Evolutionary conservation across 2,329 filamentous ascomycete species (phyloP).

Genomic region (Dryadomyces sulphureus): DNA sequence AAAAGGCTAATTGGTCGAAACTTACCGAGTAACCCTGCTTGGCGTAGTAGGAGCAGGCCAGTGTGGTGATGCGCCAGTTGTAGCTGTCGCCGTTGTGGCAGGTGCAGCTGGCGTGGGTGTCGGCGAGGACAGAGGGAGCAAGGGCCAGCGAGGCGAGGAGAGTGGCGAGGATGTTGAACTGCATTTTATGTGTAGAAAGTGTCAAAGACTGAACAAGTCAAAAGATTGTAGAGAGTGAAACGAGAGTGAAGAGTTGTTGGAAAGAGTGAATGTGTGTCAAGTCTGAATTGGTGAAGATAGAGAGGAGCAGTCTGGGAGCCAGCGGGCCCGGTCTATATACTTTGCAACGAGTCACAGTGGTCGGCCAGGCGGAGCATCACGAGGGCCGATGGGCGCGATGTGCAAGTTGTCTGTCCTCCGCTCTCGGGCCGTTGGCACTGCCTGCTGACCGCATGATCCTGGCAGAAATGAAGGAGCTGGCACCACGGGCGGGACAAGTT

Average conservation of each 20-base stretch:
- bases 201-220: background rate
- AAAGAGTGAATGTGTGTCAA: background rate
- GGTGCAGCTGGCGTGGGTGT: background rate
- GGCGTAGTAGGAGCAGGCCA: background rate
- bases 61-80: slow-evolving; percentile 1
- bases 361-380: too few species aligned
- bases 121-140: background rate
- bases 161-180: background rate
- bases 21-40: background rate
- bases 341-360: too few species aligned
- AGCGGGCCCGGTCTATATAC: too few species aligned
- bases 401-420: too few species aligned
- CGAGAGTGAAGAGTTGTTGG: background rate
- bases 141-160: background rate
- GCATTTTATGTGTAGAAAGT: background rate
- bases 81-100: slow-evolving; percentile 1
- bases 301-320: background rate
- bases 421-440: too few species aligned
- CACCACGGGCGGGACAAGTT: too few species aligned
- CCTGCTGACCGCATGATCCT: too few species aligned
- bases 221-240: background rate
- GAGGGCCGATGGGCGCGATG: too few species aligned
- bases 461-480: too few species aligned
- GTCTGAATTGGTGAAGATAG: background rate
- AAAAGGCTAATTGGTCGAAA: background rate